Conservation (phyloP, 805 yeast species). For the Pichia gijzeniarum region DNA sequence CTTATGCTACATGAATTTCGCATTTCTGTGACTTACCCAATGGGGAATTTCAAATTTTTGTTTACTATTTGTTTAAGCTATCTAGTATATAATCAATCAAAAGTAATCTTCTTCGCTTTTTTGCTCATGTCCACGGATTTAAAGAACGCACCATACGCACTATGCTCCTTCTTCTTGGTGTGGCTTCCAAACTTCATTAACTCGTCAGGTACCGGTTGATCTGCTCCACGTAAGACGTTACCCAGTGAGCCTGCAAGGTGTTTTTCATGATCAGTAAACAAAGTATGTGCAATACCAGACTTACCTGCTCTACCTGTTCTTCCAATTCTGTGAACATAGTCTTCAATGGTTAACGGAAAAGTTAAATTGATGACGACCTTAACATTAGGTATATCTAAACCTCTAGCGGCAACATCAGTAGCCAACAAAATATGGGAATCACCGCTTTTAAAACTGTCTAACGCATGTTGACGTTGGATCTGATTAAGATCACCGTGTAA, state of each 20-base stretch:
- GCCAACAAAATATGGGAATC: slow-evolving; percentile 73
- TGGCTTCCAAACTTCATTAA: slow-evolving; percentile 93
- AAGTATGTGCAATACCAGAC: slow-evolving; percentile 89
- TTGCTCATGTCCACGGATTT: slow-evolving; percentile 84
- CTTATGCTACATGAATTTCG: too few species aligned
- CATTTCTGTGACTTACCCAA: too few species aligned
- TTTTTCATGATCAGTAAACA: slow-evolving; percentile 95
- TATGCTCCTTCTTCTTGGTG: slow-evolving; percentile 94
- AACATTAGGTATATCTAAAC: slow-evolving; percentile 95
- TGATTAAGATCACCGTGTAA: slow-evolving; percentile 95
- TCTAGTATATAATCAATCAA: slow-evolving; percentile 35
- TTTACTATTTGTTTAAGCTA: too few species aligned
- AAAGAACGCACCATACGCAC: slow-evolving; percentile 97
- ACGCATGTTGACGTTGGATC: slow-evolving; percentile 83
- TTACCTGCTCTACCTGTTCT: slow-evolving; percentile 99
- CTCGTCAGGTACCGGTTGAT: slow-evolving; percentile 94
- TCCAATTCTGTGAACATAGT: slow-evolving; percentile 98
- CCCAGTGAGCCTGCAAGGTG: slow-evolving; percentile 91
- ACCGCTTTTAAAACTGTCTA: slow-evolving; percentile 80
- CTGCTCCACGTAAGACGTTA: slow-evolving; percentile 88
- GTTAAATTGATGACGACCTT: slow-evolving; percentile 96
- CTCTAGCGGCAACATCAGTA: slow-evolving; percentile 98
- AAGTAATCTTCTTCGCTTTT: slow-evolving; percentile 86
- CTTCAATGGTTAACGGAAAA: slow-evolving; percentile 94
- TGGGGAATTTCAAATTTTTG: too few species aligned